Conservation (phyloP, 192 early-diverging fungal genomes). For the Coemansia sp. region DNA sequence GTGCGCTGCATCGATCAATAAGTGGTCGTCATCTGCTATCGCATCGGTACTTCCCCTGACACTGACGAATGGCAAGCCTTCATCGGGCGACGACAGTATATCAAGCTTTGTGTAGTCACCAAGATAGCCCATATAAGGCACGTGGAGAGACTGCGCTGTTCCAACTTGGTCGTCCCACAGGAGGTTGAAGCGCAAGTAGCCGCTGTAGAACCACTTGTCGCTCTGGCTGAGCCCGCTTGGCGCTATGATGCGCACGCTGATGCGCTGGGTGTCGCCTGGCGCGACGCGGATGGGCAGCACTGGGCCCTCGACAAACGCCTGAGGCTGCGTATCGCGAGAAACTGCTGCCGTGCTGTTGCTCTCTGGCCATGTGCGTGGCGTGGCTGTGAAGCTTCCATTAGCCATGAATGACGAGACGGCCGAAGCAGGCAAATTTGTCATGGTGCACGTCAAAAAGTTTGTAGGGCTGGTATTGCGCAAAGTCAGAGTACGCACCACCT, state of each 20-base stretch:
- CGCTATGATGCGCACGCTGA: constrained; percentile 38
- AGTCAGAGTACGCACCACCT: constrained; percentile 29
- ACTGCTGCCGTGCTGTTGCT: constrained; percentile 1
- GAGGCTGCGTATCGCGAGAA: constrained; percentile 36
- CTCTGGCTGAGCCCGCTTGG: constrained; percentile 31
- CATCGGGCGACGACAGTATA: constrained; percentile 40
- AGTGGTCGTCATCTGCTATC: constrained; percentile 28
- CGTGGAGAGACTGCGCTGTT: constrained; percentile 44
- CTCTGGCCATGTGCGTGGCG: constrained; percentile 46
- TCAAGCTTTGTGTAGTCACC: constrained; percentile 52
- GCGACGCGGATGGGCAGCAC: constrained; percentile 40
- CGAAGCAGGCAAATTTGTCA: constrained; percentile 46
- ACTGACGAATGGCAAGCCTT: constrained; percentile 47
- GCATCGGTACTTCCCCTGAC: constrained; percentile 37
- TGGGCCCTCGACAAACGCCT: constrained; percentile 32
- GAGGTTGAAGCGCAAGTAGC: constrained; percentile 50
- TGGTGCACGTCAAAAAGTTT: constrained; percentile 38
- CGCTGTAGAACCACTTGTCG: constrained; percentile 52
- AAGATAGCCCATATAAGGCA: constrained; percentile 51
- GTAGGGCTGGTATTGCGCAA: constrained; percentile 42
- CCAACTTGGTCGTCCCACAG: constrained; percentile 49
- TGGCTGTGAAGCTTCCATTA: constrained; percentile 48
- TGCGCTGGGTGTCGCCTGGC: constrained; percentile 24
- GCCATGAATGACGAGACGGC: constrained; percentile 48
- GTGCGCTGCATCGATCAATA: constrained; percentile 38